Base-by-base conservation (phyloP, 345 rosid genomes). In the Anastatica hierochuntica region DNA sequence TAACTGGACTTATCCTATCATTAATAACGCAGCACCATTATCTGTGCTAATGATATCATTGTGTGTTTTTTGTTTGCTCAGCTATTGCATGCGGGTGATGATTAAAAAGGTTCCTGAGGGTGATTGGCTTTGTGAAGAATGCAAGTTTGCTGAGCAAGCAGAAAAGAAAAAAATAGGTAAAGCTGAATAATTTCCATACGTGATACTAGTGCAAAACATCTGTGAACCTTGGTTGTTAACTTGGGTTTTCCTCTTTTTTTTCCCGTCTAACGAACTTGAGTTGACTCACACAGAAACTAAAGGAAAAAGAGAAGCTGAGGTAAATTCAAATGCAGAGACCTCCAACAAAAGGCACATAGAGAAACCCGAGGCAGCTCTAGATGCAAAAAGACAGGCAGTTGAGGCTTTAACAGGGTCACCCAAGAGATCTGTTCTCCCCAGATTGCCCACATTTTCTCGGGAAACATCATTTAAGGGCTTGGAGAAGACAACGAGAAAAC, bases 51-150 rank as follows among this genome's bases (percentile, higher is more conserved):
- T 6, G 10, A 2, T 44, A 21, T 43, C 49, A 16, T 66, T 44
- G 13, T 23, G 43, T 52, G 67, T 69, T 63, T 39, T 49, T n/a
- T n/a, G n/a, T 17, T 33, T 56, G 21, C 70, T 70, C 68, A 94
- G 99, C 65, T 94, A 94, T 74, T 94, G 99, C 79, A 94, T 94
- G 97, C 74, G 76, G 62, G 84, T 80, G 72, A 88, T 79, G 97
- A 75, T 80, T 71, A 74, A 70, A 63, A 76, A 79, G 41, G 74
- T 84, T 62, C 99, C 97, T 41, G 84, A 76, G 62, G 84, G 83
- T 72, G 79, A 83, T 44, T 94, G 99, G 99, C 79, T 88, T 27
- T 94, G 99, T 63, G 99, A 88, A 73, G 97, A 82, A 66, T 94
- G 99, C 81, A 76, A 83, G 72, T 56, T 78, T 53, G 59, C 77